A percentile compares a stretch with the other conserved stretches of the same genome.
Conservation (phyloP, 2,329 filamentous ascomycete species). For the Alternaria solani region DNA sequence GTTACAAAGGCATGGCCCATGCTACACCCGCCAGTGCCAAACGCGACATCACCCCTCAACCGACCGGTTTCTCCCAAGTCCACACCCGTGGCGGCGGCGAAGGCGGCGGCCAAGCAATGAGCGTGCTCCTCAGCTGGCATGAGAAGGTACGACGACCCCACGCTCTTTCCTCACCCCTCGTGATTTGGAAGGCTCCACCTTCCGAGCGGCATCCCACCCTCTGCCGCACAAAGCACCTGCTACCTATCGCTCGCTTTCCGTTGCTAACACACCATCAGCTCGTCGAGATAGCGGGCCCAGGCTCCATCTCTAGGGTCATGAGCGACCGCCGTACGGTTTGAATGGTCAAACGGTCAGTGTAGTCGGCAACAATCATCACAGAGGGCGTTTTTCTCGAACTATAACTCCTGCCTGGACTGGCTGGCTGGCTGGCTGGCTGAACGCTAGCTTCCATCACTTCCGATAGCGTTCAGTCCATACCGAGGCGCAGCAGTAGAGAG, state of each 20-base stretch:
- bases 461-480: slow-evolving; percentile 2
- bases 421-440: neutral
- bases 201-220: neutral
- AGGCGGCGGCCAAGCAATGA: slow-evolving; percentile 88
- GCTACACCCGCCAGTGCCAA: slow-evolving; percentile 39
- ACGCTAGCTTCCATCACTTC: slow-evolving; percentile 7
- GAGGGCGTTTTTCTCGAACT: neutral
- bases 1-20: slow-evolving; percentile 86
- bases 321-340: slow-evolving; percentile 92
- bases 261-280: slow-evolving; percentile 58
- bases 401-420: neutral
- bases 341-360: slow-evolving; percentile 18
- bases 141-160: slow-evolving; percentile 70
- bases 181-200: neutral
- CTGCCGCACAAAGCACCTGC: neutral
- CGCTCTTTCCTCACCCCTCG: slow-evolving; percentile 2
- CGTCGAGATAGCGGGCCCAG: slow-evolving; percentile 89
- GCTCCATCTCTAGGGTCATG: slow-evolving; percentile 91
- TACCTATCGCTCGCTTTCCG: neutral
- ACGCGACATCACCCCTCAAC: slow-evolving; percentile 71
- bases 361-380: neutral
- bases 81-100: slow-evolving; percentile 66
- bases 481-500: neutral
- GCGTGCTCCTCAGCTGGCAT: slow-evolving; percentile 96
- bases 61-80: slow-evolving; percentile 89